Conservation (phyloP, 1,139 yeast species). For the Suhomyces kunorum region DNA sequence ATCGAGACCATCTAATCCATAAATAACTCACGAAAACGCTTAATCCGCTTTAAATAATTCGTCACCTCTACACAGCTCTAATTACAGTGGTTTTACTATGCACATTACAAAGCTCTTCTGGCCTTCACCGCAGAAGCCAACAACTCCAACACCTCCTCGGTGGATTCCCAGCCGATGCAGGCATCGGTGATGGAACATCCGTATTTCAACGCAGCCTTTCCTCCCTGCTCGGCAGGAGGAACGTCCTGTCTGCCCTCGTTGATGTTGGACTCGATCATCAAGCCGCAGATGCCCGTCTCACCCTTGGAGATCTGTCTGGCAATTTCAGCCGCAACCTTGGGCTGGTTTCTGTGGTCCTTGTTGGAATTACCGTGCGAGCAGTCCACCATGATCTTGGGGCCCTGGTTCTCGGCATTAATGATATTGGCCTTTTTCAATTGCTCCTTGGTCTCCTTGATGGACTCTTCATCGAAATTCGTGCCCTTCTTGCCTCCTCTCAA, state of each 20-base stretch:
- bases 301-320: conserved; percentile 82
- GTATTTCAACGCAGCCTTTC: conserved; percentile 71
- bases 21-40: too few species aligned
- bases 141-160: conserved; percentile 67
- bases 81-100: not conserved
- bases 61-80: too few species aligned
- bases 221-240: conserved; percentile 65
- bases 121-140: conserved; percentile 79
- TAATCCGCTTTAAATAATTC: too few species aligned
- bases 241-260: conserved; percentile 93
- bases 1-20: too few species aligned
- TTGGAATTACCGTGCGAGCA: conserved; percentile 96
- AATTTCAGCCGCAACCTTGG: conserved; percentile 79
- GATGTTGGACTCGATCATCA: conserved; percentile 94
- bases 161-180: conserved; percentile 87
- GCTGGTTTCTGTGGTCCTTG: conserved; percentile 90
- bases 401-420: conserved; percentile 29
- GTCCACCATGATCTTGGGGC: conserved; percentile 88
- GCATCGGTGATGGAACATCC: conserved; percentile 97
- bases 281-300: conserved; percentile 77
- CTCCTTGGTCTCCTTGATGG: conserved; percentile 67
- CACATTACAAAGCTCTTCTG: conserved; percentile 51
- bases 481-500: conserved; percentile 94
- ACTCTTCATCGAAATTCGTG: conserved; percentile 80
- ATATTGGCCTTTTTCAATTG: conserved; percentile 53